Evolutionary conservation across 805 yeast species (phyloP).

Genomic region (Pichia eremophila): DNA sequence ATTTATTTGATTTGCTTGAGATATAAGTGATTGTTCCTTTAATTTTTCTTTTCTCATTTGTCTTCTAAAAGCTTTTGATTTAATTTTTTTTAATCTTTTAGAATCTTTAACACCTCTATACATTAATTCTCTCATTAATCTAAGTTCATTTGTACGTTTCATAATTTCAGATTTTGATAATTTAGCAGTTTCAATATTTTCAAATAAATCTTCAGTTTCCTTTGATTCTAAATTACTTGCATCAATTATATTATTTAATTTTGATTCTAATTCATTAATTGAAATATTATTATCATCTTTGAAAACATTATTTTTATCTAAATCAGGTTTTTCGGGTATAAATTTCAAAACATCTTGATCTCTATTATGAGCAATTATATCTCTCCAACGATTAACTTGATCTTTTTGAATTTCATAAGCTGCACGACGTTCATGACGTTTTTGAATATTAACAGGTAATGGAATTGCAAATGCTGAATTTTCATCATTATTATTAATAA

Average conservation of each 20-base stretch:
- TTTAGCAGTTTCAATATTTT: constrained; percentile 75
- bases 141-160: constrained; percentile 69
- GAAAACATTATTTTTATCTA: constrained; percentile 46
- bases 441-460: constrained; percentile 75
- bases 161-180: constrained; percentile 71
- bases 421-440: constrained; percentile 76
- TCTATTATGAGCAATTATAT: constrained; percentile 66
- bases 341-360: constrained; percentile 79
- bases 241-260: constrained; percentile 49
- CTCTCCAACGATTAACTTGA: constrained; percentile 85
- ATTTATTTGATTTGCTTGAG: constrained; percentile 32
- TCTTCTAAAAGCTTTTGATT: constrained; percentile 81
- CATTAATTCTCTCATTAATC: constrained; percentile 92
- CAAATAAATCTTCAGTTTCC: constrained; percentile 71
- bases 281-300: constrained; percentile 35
- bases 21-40: constrained; percentile 59
- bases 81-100: constrained; percentile 85
- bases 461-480: constrained; percentile 58
- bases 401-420: constrained; percentile 85
- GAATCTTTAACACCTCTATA: constrained; percentile 91
- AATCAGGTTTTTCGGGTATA: constrained; percentile 40
- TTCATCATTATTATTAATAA: constrained; percentile 12
- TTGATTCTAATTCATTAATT: constrained; percentile 55
- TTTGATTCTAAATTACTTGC: constrained; percentile 66
- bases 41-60: constrained; percentile 77